Base-by-base conservation (phyloP, 2,329 filamentous ascomycete genomes). In the Zymoseptoria tritici region DNA sequence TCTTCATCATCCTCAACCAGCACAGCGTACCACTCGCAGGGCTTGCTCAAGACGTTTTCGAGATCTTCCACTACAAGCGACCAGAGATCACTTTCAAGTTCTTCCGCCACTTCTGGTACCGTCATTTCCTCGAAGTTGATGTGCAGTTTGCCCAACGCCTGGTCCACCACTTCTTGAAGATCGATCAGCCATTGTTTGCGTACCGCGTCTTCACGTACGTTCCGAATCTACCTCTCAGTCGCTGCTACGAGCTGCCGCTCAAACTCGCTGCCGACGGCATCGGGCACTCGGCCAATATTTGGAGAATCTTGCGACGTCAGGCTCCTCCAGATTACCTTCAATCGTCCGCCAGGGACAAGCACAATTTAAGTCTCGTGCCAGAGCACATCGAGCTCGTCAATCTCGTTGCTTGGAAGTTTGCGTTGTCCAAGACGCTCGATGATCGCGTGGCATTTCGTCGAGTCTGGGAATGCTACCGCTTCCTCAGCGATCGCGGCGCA, bases 391-490 rank as follows among this genome's bases (percentile, higher is more conserved):
- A 77, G 26, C 69, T 80, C 54, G 71, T 81, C 31, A 75, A 81
- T 60, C 63, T 74, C 16, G 68, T 81, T 16, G 80, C 80, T 0
- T 67, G 76, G 13, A 72, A 75, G 3, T 74, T 80, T 56, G 75
- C 79, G 2, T 71, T 68, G 55, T 74, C 73, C 2, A 60, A 68
- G 22, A 64, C 73, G 13, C 49, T 79, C 29, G 68, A 62, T 8
- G 72, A 77, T 0, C 74, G 74, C n/a, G 69, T 71, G 9, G 74
- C 80, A 0, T 80, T 77, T 60, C 70, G 75, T n/a, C 66, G 78
- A 26, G 76, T 82, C 7, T 74, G 76, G 64, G 76, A 77, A 69
- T 76, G 79, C 57, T 82, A 80, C 64, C 65, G 69, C 6, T 79
- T 76, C 62, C 72, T 83, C 3, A 67, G 71, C 21, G 68, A 71